phyloP scores from a whole-genome alignment of 192 early-diverging fungal species.

The Piromyces finnis region DNA sequence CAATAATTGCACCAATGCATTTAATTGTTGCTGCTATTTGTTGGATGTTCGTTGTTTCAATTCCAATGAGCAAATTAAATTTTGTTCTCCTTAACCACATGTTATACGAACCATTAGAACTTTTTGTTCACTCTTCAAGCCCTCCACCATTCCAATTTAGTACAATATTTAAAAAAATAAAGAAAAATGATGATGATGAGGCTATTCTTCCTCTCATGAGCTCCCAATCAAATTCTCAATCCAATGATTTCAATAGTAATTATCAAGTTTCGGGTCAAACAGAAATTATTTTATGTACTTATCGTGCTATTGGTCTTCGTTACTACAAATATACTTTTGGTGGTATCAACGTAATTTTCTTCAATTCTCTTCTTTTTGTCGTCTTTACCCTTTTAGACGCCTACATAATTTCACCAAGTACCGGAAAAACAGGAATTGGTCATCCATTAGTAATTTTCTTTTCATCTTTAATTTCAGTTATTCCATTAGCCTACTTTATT shows the following conservation, averaged over 20 bases:
- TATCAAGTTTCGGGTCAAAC: conserved; percentile 5
- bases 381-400: conserved; percentile 51
- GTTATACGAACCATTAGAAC: conserved; percentile 53
- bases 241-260: not conserved
- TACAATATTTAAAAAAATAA: not conserved
- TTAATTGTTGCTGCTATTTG: conserved; percentile 53
- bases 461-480: conserved; percentile 46
- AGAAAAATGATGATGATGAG: conserved; percentile 2
- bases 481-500: conserved; percentile 91
- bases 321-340: conserved; percentile 95
- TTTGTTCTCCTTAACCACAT: conserved; percentile 63
- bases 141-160: not conserved
- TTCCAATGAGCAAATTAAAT: conserved; percentile 90
- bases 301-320: conserved; percentile 71
- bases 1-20: conserved; percentile 52
- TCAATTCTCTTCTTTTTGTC: conserved; percentile 72
- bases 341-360: conserved; percentile 91
- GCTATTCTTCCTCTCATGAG: conserved; percentile 18
- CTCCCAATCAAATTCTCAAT: conserved; percentile 4
- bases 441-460: conserved; percentile 49
- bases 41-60: conserved; percentile 69
- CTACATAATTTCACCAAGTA: conserved; percentile 49
- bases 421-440: conserved; percentile 21
- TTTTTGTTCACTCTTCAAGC: conserved; percentile 23
- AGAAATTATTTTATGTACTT: conserved; percentile 68